Percentiles rank a stretch among this genome's conserved stretches.
Evolutionary conservation across 352 stramenopile genomes (phyloP).

Genomic region (Phytophthora cajani): DNA sequence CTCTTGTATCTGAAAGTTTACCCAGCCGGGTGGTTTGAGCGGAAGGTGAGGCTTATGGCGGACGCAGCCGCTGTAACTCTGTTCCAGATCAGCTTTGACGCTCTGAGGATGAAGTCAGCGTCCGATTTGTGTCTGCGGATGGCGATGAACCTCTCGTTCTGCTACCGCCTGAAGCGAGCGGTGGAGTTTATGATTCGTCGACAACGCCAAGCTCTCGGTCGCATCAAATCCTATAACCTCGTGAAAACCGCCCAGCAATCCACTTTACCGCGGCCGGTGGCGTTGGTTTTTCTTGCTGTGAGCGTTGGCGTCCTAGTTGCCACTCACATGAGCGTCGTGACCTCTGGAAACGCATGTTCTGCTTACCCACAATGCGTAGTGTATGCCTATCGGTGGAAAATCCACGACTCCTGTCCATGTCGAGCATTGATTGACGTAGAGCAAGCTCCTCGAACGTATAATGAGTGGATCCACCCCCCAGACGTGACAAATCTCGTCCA

Average conservation of each 20-base stretch:
- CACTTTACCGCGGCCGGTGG: background rate
- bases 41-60: background rate
- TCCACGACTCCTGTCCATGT: constrained; percentile 32
- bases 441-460: constrained; percentile 18
- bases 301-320: background rate
- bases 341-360: background rate
- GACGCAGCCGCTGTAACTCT: background rate
- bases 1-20: constrained; percentile 1
- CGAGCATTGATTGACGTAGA: constrained; percentile 40
- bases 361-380: background rate
- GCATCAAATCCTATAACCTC: background rate
- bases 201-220: background rate
- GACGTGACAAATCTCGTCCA: constrained; percentile 20
- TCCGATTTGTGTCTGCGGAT: background rate
- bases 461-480: constrained; percentile 11
- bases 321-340: background rate
- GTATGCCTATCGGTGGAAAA: background rate
- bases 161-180: background rate
- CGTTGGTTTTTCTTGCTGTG: background rate
- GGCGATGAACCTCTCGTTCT: constrained; percentile 1
- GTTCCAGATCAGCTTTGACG: constrained; percentile 1
- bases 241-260: background rate
- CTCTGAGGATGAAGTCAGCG: background rate
- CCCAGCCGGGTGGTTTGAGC: background rate
- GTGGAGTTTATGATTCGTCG: background rate